Conservation (phyloP, 805 yeast genomes). For the Wickerhamomyces pijperi region DNA sequence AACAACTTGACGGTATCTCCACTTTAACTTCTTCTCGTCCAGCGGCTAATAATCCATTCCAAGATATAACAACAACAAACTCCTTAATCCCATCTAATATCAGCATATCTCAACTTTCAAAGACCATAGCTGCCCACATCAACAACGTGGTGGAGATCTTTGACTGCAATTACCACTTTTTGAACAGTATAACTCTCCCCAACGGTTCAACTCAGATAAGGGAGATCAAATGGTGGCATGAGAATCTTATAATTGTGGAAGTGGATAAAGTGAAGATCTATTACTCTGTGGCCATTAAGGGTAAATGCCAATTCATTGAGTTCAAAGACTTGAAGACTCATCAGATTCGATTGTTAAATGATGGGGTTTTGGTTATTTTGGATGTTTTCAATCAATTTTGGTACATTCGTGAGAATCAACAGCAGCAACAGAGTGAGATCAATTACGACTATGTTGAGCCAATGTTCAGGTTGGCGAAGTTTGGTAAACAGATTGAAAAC, state of each 20-base stretch:
- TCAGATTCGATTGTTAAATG: background rate
- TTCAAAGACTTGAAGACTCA: background rate
- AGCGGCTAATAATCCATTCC: background rate
- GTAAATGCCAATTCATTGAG: background rate
- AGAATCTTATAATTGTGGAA: background rate
- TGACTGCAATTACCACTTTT: background rate
- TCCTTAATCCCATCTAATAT: background rate
- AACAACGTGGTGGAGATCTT: background rate
- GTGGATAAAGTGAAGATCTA: too few species aligned
- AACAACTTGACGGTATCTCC: constrained; percentile 2
- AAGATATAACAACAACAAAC: background rate
- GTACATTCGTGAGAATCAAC: background rate
- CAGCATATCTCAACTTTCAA: background rate
- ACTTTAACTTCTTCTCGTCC: too few species aligned
- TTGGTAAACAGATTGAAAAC: background rate
- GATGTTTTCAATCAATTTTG: background rate
- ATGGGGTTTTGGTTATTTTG: background rate
- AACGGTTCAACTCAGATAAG: background rate
- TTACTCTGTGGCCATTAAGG: background rate
- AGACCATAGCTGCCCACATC: background rate
- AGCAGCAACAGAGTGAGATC: background rate
- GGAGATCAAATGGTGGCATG: background rate
- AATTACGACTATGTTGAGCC: background rate
- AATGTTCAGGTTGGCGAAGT: background rate
- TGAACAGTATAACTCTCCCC: too few species aligned